Conservation (phyloP, 2,329 filamentous ascomycete genomes). For the Neoarthrinium moseri region DNA sequence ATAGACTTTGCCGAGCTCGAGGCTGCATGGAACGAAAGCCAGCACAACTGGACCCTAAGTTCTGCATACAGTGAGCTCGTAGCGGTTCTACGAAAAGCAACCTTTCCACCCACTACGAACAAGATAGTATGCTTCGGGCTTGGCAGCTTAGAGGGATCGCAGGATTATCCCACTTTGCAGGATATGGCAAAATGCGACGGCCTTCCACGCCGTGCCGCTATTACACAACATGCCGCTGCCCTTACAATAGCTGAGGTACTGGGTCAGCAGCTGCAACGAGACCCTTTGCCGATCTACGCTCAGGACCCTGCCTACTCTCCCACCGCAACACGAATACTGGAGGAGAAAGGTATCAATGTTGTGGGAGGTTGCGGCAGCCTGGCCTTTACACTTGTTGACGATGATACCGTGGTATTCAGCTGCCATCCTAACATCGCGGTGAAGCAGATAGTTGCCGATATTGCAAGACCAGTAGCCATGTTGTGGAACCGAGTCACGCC, state of each 20-base stretch:
- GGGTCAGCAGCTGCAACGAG: neutral
- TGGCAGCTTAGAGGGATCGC: neutral
- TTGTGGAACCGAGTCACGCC: neutral
- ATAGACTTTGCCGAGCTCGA: neutral
- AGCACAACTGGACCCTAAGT: neutral
- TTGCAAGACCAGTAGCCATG: slow-evolving; percentile 6
- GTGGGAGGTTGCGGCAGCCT: neutral
- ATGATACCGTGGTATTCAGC: neutral
- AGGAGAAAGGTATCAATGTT: neutral
- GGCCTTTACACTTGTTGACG: slow-evolving; percentile 5
- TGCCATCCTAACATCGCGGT: neutral
- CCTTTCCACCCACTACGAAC: neutral
- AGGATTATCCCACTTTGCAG: neutral
- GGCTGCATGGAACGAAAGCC: neutral
- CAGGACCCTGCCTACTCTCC: slow-evolving; percentile 2
- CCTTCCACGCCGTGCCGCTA: neutral
- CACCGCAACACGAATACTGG: neutral
- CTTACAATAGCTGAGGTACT: neutral
- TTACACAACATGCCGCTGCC: slow-evolving; percentile 1
- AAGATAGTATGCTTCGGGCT: neutral
- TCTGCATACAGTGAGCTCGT: neutral
- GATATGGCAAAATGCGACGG: neutral
- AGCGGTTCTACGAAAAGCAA: neutral
- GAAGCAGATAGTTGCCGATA: slow-evolving; percentile 6
- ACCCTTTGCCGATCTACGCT: neutral